Evolutionary conservation across 768 basidiomycete genomes (phyloP).

Genomic region (Porpolomopsis calyptriformis): DNA sequence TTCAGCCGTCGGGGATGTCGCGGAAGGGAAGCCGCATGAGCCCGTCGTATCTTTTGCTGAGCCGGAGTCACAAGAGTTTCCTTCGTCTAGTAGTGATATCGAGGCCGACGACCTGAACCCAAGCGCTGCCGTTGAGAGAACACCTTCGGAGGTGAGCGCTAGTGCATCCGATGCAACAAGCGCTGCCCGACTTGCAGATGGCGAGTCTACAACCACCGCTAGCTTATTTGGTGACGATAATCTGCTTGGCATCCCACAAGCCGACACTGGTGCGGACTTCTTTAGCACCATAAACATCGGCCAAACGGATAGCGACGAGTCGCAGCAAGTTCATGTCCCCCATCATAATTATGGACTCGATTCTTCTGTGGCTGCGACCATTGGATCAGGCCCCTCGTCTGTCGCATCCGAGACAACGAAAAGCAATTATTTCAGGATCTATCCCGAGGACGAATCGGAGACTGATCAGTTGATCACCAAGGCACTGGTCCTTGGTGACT

Average conservation of each 20-base stretch:
- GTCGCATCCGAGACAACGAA: slow-evolving; percentile 64
- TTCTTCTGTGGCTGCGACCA: slow-evolving; percentile 89
- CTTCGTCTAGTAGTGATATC: slow-evolving; percentile 24
- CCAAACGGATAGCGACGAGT: slow-evolving; percentile 29
- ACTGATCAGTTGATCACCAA: slow-evolving; percentile 84
- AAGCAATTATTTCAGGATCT: slow-evolving; percentile 82
- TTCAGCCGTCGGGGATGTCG: slow-evolving; percentile 28
- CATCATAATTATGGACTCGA: slow-evolving; percentile 73
- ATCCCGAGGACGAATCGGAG: slow-evolving; percentile 77
- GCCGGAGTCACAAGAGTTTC: slow-evolving; percentile 46
- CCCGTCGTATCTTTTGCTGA: slow-evolving; percentile 81
- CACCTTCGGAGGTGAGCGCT: slow-evolving; percentile 65
- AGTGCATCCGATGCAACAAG: slow-evolving; percentile 55
- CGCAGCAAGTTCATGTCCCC: slow-evolving; percentile 48
- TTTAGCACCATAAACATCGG: slow-evolving; percentile 68
- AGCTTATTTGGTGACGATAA: slow-evolving; percentile 80
- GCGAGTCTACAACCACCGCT: slow-evolving; percentile 72
- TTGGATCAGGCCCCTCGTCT: slow-evolving; percentile 85
- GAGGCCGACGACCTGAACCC: slow-evolving; percentile 28
- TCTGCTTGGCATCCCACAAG: slow-evolving; percentile 48
- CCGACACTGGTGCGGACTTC: slow-evolving; percentile 70
- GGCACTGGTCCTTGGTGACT: slow-evolving; percentile 93
- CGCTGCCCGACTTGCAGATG: slow-evolving; percentile 45
- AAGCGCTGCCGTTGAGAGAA: slow-evolving; percentile 39
- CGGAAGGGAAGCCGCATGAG: slow-evolving; percentile 44